phyloP scores from a whole-genome alignment of 2,329 filamentous ascomycete species.

The Dactylellina drechsleri region DNA sequence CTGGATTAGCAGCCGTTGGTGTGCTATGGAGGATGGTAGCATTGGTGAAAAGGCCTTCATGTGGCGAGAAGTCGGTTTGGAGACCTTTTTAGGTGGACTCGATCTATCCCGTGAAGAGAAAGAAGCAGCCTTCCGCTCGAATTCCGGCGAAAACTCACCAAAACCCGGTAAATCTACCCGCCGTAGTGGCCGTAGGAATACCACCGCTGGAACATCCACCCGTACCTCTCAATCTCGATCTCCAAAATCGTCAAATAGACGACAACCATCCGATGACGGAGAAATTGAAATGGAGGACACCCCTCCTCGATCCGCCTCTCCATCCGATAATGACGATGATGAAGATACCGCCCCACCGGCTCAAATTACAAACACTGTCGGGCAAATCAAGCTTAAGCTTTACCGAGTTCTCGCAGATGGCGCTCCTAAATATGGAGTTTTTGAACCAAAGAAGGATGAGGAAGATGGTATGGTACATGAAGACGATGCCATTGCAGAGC shows the following conservation, averaged over 20 bases:
- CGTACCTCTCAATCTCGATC: constrained; percentile 46
- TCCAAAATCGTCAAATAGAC: constrained; percentile 33
- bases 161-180: constrained; percentile 41
- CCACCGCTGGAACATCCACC: constrained; percentile 37
- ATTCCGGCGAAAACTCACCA: constrained; percentile 47
- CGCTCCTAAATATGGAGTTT: constrained; percentile 54
- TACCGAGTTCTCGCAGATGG: constrained; percentile 52
- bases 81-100: constrained; percentile 94
- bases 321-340: constrained; percentile 52
- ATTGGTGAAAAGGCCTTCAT: constrained; percentile 96
- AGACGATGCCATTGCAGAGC: constrained; percentile 51
- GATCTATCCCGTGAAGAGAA: constrained; percentile 69
- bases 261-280: constrained; percentile 48
- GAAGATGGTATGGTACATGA: constrained; percentile 53
- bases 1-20: constrained; percentile 99
- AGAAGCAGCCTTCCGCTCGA: constrained; percentile 39
- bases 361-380: constrained; percentile 53
- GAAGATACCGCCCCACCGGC: constrained; percentile 49
- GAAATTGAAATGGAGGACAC: constrained; percentile 53
- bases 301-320: constrained; percentile 52
- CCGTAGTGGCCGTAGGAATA: constrained; percentile 48
- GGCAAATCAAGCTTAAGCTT: constrained; percentile 53
- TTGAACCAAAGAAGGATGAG: constrained; percentile 53
- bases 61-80: constrained; percentile 94
- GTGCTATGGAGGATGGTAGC: constrained; percentile 90